A percentile compares a stretch with the other conserved stretches of the same genome.
phyloP scores from a whole-genome alignment of 2,329 filamentous ascomycete species.

The Ophiostoma tasmaniense region DNA sequence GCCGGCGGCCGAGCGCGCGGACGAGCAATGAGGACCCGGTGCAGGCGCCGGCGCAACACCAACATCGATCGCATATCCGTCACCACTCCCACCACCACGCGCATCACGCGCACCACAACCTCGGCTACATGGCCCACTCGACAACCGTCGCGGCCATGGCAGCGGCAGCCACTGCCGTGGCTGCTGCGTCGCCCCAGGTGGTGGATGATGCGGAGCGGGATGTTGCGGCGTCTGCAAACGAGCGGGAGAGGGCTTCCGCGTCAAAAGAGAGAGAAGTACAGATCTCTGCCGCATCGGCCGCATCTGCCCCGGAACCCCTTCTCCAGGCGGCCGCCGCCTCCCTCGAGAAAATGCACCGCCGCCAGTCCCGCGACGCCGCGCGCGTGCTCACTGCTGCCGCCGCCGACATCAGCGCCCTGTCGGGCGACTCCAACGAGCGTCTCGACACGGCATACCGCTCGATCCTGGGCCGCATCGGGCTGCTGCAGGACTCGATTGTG shows the following conservation, averaged over 20 bases:
- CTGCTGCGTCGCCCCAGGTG: constrained; percentile 8
- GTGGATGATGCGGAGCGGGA: no score
- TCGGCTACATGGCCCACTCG: constrained; percentile 7
- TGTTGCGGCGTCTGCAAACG: no score
- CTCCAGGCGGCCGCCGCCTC: constrained; percentile 20
- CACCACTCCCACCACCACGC: background rate
- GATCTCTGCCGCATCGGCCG: background rate
- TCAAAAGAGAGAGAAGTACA: no score
- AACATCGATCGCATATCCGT: background rate
- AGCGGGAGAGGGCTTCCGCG: no score
- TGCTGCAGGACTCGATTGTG: constrained; percentile 55
- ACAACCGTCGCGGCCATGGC: constrained; percentile 17
- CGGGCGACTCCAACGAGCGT: constrained; percentile 52
- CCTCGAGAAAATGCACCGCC: constrained; percentile 14
- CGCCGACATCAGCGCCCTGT: constrained; percentile 26
- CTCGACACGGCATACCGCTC: constrained; percentile 69
- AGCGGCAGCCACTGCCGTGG: constrained; percentile 9
- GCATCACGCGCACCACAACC: background rate
- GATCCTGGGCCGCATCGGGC: constrained; percentile 58
- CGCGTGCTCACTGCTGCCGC: constrained; percentile 16
- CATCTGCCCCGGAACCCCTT: background rate
- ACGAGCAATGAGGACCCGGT: constrained; percentile 8
- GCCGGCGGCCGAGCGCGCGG: constrained; percentile 16
- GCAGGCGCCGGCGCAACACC: background rate
- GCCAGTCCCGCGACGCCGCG: constrained; percentile 14